Conservation (phyloP, 208 protist species). For the Trypanosomatidae sp. region DNA sequence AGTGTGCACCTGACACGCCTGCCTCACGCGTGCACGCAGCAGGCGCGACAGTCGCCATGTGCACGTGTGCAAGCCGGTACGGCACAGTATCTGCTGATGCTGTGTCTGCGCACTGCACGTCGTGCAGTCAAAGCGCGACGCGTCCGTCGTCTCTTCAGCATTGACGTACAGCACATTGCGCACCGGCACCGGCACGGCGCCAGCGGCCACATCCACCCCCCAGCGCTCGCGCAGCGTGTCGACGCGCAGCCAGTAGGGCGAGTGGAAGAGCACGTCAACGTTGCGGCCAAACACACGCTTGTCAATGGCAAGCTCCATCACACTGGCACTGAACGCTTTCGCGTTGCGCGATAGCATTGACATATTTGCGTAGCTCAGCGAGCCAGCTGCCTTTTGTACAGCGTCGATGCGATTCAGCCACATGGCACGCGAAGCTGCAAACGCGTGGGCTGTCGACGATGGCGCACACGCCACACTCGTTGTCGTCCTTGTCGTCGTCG, state of each 20-base stretch:
- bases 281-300: background rate
- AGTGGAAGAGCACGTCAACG: constrained; percentile 12
- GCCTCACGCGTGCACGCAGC: too few species aligned
- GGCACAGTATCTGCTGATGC: too few species aligned
- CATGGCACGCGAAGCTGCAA: too few species aligned
- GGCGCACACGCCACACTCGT: too few species aligned
- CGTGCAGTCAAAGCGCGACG: constrained; percentile 14
- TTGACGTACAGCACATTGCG: constrained; percentile 13
- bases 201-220: constrained; percentile 12
- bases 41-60: too few species aligned
- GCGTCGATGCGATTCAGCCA: background rate
- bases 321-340: too few species aligned
- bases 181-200: constrained; percentile 5
- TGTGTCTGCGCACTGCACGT: constrained; percentile 22
- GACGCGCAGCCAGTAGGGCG: constrained; percentile 31
- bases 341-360: too few species aligned
- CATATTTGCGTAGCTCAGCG: constrained; percentile 3
- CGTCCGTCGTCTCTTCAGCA: constrained; percentile 43
- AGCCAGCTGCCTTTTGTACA: background rate
- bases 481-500: too few species aligned
- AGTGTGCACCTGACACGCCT: too few species aligned
- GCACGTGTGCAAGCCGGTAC: too few species aligned
- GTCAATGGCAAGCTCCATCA: background rate
- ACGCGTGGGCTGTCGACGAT: too few species aligned
- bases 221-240: constrained; percentile 12